phyloP scores from a whole-genome alignment of 176 grass and related monocot genomes.

The Calamus simplicifolius region DNA sequence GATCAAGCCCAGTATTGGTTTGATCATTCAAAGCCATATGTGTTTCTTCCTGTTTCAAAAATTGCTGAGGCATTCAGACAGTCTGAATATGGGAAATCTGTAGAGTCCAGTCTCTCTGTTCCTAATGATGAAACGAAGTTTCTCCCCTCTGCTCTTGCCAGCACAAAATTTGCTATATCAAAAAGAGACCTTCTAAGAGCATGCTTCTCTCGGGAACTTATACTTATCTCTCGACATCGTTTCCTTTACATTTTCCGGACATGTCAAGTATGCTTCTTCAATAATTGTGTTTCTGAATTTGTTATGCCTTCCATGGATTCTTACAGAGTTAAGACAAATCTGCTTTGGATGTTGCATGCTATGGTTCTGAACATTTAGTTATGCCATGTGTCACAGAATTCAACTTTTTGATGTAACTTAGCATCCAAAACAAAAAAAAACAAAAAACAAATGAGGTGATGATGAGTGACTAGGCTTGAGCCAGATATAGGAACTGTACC shows the following conservation, averaged over 20 bases:
- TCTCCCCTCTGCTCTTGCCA: conserved; percentile 29
- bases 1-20: conserved; percentile 76
- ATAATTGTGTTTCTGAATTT: too few species aligned
- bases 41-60: conserved; percentile 33
- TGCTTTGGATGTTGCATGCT: too few species aligned
- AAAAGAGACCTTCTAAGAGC: conserved; percentile 44
- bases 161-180: conserved; percentile 59
- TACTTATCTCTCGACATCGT: conserved; percentile 51
- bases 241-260: conserved; percentile 72
- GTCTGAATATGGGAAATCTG: conserved; percentile 38
- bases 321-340: too few species aligned
- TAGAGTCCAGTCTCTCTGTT: conserved; percentile 12
- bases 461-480: too few species aligned
- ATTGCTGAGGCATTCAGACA: conserved; percentile 50
- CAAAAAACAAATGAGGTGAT: too few species aligned
- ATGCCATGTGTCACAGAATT: too few species aligned
- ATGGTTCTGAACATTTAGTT: too few species aligned
- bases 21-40: conserved; percentile 34
- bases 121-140: conserved; percentile 14
- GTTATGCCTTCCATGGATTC: too few species aligned
- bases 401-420: too few species aligned
- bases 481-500: too few species aligned
- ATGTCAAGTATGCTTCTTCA: conserved; percentile 38
- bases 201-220: conserved; percentile 53
- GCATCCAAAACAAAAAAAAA: too few species aligned